A percentile compares a stretch with the other conserved stretches of the same genome.
Conservation (phyloP, 2,329 filamentous ascomycete species). For the Lachnellula suecica region DNA sequence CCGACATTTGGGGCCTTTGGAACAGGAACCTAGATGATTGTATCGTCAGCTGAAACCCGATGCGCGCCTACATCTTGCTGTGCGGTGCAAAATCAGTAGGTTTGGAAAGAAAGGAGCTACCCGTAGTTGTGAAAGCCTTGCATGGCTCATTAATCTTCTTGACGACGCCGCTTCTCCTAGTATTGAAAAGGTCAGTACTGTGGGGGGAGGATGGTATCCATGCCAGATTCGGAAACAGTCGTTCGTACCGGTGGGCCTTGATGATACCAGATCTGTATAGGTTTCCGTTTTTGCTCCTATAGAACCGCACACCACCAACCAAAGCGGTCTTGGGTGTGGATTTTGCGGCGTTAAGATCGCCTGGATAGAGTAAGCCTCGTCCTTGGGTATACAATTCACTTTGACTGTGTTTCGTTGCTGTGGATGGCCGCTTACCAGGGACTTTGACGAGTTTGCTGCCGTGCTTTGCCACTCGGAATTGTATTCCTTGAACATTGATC, state of each 20-base stretch:
- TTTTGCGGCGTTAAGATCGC: constrained; percentile 58
- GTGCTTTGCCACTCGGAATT: constrained; percentile 70
- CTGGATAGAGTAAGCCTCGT: constrained; percentile 40
- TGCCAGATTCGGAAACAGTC: neutral
- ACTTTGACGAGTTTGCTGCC: constrained; percentile 81
- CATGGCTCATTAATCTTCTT: constrained; percentile 74
- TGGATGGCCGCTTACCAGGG: constrained; percentile 53
- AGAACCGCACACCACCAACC: constrained; percentile 77
- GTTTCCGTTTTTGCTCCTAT: constrained; percentile 85
- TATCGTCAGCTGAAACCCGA: constrained; percentile 31
- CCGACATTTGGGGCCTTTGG: constrained; percentile 76
- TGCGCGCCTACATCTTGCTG: constrained; percentile 20
- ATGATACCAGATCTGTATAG: constrained; percentile 76
- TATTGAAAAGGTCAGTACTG: constrained; percentile 26
- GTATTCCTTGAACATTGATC: constrained; percentile 68
- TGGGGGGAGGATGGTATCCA: constrained; percentile 24
- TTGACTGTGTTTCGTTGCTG: constrained; percentile 5
- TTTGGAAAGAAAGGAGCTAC: constrained; percentile 49
- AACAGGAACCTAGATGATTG: constrained; percentile 69
- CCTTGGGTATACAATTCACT: constrained; percentile 10
- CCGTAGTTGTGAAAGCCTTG: constrained; percentile 68
- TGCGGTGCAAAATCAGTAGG: constrained; percentile 13
- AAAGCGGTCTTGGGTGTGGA: constrained; percentile 72
- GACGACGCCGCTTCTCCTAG: constrained; percentile 42
- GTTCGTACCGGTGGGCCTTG: constrained; percentile 71